These are phyloP conservation scores for Amborella trichopoda DNA, from an alignment of 164 flowering plant species.

Conservation along the genomic window DNA sequence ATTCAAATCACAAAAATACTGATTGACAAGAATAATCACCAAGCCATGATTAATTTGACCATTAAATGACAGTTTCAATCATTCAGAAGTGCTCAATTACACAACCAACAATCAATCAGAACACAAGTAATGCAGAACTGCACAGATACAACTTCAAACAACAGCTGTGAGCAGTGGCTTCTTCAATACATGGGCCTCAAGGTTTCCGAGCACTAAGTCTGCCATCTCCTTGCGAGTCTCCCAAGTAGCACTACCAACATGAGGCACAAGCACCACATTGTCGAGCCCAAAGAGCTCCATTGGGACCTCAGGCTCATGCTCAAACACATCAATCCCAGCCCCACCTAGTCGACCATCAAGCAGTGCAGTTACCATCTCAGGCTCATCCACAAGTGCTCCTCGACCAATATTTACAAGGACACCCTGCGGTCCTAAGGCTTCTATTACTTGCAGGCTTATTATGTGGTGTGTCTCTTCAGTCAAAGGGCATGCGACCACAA, in stretches of 20 bases:
- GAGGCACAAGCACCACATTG: conserved; percentile 41
- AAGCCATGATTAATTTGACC: too few relatives aligned
- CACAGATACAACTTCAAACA: too few relatives aligned
- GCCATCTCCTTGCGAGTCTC: conserved; percentile 34
- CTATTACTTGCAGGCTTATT: conserved; percentile 55
- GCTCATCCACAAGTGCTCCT: conserved; percentile 41
- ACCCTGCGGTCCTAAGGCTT: conserved; percentile 65
- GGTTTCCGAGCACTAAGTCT: conserved; percentile 31
- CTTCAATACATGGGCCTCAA: conserved; percentile 31
- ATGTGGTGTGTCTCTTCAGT: conserved; percentile 64
- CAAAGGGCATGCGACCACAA: conserved; percentile 59
- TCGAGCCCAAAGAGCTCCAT: conserved; percentile 27
- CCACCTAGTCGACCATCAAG: conserved; percentile 52
- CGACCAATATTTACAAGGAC: conserved; percentile 62
- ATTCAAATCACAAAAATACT: too few relatives aligned
- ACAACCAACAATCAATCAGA: too few relatives aligned
- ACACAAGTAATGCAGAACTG: too few relatives aligned
- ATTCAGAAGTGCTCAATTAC: too few relatives aligned
- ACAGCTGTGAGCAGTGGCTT: conserved; percentile 38
- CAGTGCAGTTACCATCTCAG: conserved; percentile 41
- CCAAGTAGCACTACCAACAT: conserved; percentile 27
- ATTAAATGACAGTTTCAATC: too few relatives aligned
- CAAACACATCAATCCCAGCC: conserved; percentile 54
- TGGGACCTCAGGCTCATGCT: conserved; percentile 34
- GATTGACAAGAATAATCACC: too few relatives aligned